Conservation (phyloP, 2,329 filamentous ascomycete genomes). For the Alternaria burnsii region DNA sequence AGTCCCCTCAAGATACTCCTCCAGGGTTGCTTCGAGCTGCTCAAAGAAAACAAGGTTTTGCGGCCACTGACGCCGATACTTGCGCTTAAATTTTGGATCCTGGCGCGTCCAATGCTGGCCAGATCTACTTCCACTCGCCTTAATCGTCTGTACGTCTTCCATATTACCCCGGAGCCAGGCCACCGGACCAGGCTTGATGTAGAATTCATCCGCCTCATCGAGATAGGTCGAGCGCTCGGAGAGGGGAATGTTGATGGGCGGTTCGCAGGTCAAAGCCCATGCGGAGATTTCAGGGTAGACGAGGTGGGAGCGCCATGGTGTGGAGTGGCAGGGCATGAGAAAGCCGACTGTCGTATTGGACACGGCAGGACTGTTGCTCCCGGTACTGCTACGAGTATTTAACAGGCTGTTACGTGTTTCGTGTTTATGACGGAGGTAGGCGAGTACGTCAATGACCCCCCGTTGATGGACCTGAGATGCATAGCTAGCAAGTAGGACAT, state of each 20-base stretch:
- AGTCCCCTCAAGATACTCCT: constrained; percentile 53
- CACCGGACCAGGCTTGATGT: constrained; percentile 64
- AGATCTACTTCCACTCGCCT: constrained; percentile 26
- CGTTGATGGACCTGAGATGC: constrained; percentile 77
- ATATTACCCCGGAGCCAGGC: constrained; percentile 56
- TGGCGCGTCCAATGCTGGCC: constrained; percentile 34
- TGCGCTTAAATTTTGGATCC: constrained; percentile 32
- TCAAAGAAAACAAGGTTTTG: constrained; percentile 64
- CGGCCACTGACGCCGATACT: constrained; percentile 51
- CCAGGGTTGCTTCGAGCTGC: constrained; percentile 63
- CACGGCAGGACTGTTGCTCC: constrained; percentile 3
- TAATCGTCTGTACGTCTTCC: constrained; percentile 41
- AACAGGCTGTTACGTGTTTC: constrained; percentile 53
- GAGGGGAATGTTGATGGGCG: constrained; percentile 74
- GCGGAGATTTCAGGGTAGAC: constrained; percentile 77
- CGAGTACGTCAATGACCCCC: constrained; percentile 77
- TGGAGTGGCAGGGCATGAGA: constrained; percentile 94
- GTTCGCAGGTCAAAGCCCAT: constrained; percentile 90
- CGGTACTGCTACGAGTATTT: constrained; percentile 53
- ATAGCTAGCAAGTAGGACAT: constrained; percentile 76
- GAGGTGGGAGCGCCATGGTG: constrained; percentile 91
- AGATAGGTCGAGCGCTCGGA: constrained; percentile 73
- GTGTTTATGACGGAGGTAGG: constrained; percentile 78
- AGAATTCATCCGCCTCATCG: constrained; percentile 93
- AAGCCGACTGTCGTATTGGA: constrained; percentile 70